Percentiles rank a stretch among this genome's conserved stretches.
Conservation (phyloP, 2,329 filamentous ascomycete species). For the Ophiostoma ulmi region DNA sequence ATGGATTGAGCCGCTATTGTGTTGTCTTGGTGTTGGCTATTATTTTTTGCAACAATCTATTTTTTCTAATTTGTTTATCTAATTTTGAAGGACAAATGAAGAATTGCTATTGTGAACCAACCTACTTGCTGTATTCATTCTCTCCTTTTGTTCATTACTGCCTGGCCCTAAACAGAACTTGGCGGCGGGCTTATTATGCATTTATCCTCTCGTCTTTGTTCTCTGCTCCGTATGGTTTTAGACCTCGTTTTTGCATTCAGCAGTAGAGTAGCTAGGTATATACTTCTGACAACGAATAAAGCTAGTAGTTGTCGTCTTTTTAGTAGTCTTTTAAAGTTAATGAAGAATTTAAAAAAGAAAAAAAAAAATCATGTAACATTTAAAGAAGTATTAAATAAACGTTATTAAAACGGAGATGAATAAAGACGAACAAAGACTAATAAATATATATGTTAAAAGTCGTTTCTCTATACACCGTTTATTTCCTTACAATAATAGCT, state of each 20-base stretch:
- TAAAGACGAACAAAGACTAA: not conserved
- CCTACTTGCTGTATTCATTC: no score
- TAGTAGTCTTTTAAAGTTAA: not conserved
- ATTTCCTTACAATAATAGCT: not conserved
- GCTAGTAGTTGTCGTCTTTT: not conserved
- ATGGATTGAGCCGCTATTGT: not conserved
- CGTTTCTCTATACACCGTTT: not conserved
- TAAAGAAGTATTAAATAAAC: not conserved
- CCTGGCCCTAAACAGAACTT: not conserved
- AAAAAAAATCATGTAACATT: no score
- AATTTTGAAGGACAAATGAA: not conserved
- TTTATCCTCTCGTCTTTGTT: not conserved
- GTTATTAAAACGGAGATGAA: not conserved
- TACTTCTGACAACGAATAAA: no score
- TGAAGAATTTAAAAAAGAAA: no score
- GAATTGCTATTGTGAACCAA: not conserved
- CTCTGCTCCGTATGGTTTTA: not conserved
- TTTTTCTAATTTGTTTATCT: no score
- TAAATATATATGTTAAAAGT: not conserved
- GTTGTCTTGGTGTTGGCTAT: not conserved
- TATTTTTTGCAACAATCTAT: not conserved
- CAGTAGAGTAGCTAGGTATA: no score
- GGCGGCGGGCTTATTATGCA: not conserved
- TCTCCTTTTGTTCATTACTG: not conserved
- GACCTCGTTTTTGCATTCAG: no score